Evolutionary conservation across 2,329 filamentous ascomycete genomes (phyloP).

Genomic region (Penicillium griseofulvum): DNA sequence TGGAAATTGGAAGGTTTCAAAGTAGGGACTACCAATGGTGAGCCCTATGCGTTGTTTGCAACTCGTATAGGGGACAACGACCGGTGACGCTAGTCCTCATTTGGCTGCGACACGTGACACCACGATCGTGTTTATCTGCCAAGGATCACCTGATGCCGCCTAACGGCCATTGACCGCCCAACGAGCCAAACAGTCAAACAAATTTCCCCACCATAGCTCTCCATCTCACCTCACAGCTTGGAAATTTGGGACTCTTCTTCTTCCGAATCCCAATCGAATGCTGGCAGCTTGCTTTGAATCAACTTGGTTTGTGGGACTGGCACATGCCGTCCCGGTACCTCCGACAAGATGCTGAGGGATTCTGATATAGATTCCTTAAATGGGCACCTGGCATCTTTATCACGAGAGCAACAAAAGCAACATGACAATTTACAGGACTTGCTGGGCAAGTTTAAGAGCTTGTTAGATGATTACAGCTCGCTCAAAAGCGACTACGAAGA

Average conservation of each 20-base stretch:
- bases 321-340: conserved; percentile 18
- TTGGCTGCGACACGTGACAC: background rate
- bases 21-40: too few relatives aligned
- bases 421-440: conserved; percentile 34
- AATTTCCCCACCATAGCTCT: conserved; percentile 10
- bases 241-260: background rate
- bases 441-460: conserved; percentile 41
- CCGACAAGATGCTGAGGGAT: conserved; percentile 21
- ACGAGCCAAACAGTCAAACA: conserved; percentile 1
- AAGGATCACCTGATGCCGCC: conserved; percentile 4
- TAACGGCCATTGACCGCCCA: conserved; percentile 4
- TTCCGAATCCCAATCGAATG: conserved; percentile 11
- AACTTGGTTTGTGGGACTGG: conserved; percentile 16
- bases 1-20: too few relatives aligned
- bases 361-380: conserved; percentile 28
- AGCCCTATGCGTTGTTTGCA: too few relatives aligned
- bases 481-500: conserved; percentile 60
- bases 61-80: too few relatives aligned
- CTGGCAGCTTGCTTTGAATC: background rate
- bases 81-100: background rate
- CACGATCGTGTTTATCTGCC: background rate
- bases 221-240: background rate
- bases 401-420: conserved; percentile 27
- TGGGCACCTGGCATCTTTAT: conserved; percentile 17
- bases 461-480: conserved; percentile 55